These are phyloP conservation scores for Lentinula edodes DNA, from an alignment of 768 basidiomycete species.

Conservation along the genomic window DNA sequence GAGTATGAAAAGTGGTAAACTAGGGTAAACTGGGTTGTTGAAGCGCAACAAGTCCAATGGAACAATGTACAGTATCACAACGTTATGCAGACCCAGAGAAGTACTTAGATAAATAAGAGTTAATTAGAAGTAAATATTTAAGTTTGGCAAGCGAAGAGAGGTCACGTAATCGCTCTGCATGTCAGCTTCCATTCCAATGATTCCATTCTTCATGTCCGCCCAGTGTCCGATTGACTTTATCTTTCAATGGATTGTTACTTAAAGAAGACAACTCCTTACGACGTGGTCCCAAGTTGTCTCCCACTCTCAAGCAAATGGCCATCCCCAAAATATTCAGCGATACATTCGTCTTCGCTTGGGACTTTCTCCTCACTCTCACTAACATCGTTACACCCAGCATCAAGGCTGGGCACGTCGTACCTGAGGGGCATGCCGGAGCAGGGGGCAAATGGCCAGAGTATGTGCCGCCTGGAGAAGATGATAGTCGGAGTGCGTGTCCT, in stretches of 20 bases:
- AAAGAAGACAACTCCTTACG: not conserved
- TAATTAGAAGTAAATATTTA: no score
- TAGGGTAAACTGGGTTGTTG: constrained; percentile 24
- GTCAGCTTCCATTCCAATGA: not conserved
- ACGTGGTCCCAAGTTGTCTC: not conserved
- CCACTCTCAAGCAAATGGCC: constrained; percentile 13
- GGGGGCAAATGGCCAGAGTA: constrained; percentile 69
- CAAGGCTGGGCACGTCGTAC: constrained; percentile 50
- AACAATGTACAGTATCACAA: no score
- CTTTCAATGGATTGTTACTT: not conserved
- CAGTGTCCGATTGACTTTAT: not conserved
- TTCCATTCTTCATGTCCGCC: constrained; percentile 1
- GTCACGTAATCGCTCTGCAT: not conserved
- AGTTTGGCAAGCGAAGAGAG: no score
- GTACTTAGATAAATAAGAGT: no score
- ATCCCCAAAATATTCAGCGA: constrained; percentile 25
- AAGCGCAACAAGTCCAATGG: no score
- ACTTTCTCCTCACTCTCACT: constrained; percentile 40
- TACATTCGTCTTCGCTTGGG: constrained; percentile 41
- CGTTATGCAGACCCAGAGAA: no score
- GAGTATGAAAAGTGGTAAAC: constrained; percentile 54
- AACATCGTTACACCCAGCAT: constrained; percentile 49
- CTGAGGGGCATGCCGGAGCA: constrained; percentile 47
- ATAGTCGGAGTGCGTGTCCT: constrained; percentile 71
- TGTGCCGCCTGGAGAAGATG: constrained; percentile 48